These are phyloP conservation scores for Piedraia hortae DNA, from an alignment of 2,329 filamentous ascomycete species.

Conservation along the genomic window DNA sequence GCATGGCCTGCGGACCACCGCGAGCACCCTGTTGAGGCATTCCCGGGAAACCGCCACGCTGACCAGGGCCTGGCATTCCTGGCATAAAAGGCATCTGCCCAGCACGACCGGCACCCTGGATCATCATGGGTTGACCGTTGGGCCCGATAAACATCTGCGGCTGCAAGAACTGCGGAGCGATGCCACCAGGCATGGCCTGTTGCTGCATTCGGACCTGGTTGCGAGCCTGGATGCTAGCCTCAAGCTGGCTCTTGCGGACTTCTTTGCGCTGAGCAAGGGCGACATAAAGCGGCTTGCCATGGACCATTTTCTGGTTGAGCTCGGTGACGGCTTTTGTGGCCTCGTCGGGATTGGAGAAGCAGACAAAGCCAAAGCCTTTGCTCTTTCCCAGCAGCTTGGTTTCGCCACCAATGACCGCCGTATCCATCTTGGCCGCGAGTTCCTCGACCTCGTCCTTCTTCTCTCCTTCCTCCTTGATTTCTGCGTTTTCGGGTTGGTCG, in stretches of 20 bases:
- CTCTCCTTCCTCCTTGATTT: conserved; percentile 28
- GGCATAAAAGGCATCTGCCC: conserved; percentile 34
- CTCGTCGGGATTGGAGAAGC: conserved; percentile 98
- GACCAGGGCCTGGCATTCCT: conserved; percentile 44
- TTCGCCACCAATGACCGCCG: conserved; percentile 27
- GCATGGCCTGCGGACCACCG: conserved; percentile 45
- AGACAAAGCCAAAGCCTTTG: conserved; percentile 99
- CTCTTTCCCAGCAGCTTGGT: conserved; percentile 68
- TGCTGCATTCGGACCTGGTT: conserved; percentile 98
- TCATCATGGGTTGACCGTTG: conserved; percentile 38
- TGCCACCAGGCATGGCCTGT: conserved; percentile 54
- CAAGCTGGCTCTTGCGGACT: conserved; percentile 94
- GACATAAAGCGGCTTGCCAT: conserved; percentile 89
- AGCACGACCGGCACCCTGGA: conserved; percentile 23
- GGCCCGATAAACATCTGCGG: conserved; percentile 79
- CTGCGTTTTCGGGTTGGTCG: conserved; percentile 28
- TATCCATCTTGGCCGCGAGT: conserved; percentile 23
- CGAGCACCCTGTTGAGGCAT: conserved; percentile 69
- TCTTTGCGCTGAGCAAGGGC: conserved; percentile 98
- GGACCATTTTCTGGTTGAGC: conserved; percentile 99
- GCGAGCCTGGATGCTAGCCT: conserved; percentile 95
- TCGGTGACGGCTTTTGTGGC: conserved; percentile 96
- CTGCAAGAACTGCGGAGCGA: conserved; percentile 51
- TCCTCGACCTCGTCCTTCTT: conserved; percentile 25
- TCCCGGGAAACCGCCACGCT: conserved; percentile 60